These are phyloP conservation scores for Periconia digitata DNA, from an alignment of 2,329 filamentous ascomycete species.

Conservation along the genomic window DNA sequence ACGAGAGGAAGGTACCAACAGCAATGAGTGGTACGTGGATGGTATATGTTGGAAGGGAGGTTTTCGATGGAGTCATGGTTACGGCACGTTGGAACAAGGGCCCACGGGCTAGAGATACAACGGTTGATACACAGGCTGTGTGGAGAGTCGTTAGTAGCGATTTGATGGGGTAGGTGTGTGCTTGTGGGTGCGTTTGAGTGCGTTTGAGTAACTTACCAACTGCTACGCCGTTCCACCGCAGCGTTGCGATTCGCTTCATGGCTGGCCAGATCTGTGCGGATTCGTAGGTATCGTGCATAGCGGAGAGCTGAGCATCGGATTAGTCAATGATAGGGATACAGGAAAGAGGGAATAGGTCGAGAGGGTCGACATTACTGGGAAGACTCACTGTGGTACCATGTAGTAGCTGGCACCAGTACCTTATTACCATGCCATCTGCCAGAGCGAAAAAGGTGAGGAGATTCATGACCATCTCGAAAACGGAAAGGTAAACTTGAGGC, in stretches of 20 bases:
- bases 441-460: constrained; percentile 22
- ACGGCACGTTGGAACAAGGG: constrained; percentile 25
- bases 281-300: constrained; percentile 22
- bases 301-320: constrained; percentile 12
- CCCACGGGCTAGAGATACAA: constrained; percentile 15
- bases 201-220: constrained; percentile 21
- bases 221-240: constrained; percentile 21
- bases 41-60: constrained; percentile 5
- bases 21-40: constrained; percentile 6
- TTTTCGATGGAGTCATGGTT: constrained; percentile 5
- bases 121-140: constrained; percentile 15
- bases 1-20: constrained; percentile 15
- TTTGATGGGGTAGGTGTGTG: not conserved
- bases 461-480: constrained; percentile 22
- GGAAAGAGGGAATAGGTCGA: not conserved
- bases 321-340: not conserved
- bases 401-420: constrained; percentile 21
- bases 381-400: constrained; percentile 19
- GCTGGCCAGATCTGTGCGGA: constrained; percentile 18
- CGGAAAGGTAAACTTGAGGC: constrained; percentile 22
- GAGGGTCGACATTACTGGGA: not conserved
- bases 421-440: constrained; percentile 19
- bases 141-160: not conserved
- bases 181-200: no score
- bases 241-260: constrained; percentile 9